A percentile compares a stretch with the other conserved stretches of the same genome.
These are phyloP conservation scores for Penicillium verhagenii DNA, from an alignment of 495 filamentous ascomycete species.

Conservation along the genomic window DNA sequence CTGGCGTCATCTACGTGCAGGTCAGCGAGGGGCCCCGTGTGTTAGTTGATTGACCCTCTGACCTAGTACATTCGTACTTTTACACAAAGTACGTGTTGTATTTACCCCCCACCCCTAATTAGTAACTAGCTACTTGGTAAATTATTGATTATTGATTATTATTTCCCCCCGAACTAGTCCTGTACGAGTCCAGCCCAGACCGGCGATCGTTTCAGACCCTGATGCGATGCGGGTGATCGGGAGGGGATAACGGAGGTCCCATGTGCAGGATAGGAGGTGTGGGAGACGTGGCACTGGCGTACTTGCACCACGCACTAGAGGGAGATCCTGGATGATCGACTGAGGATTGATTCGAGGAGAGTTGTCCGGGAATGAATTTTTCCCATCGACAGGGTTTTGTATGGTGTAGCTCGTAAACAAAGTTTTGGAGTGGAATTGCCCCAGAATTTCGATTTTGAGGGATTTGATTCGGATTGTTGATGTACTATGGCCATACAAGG, in stretches of 20 bases:
- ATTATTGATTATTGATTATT: too few species aligned
- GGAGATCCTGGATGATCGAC: conserved; percentile 28
- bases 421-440: not conserved
- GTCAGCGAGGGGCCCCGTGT: not conserved
- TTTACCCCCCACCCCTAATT: not conserved
- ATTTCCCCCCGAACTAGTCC: too few species aligned
- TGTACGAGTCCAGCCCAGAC: not conserved
- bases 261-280: too few species aligned
- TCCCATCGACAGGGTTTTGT: conserved; percentile 1
- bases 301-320: conserved; percentile 20
- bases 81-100: too few species aligned
- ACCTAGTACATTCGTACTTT: too few species aligned
- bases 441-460: not conserved
- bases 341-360: conserved; percentile 4
- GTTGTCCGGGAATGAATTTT: conserved; percentile 20
- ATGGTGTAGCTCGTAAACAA: not conserved
- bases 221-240: conserved; percentile 3
- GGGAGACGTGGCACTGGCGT: not conserved
- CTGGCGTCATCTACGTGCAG: not conserved
- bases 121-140: too few species aligned
- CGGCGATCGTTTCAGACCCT: conserved; percentile 16
- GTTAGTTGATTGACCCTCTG: not conserved
- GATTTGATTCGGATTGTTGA: too few species aligned
- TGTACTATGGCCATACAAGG: not conserved
- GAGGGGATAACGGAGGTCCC: not conserved